Percentiles rank a stretch among this genome's conserved stretches.
Conservation (phyloP, 768 basidiomycete genomes). For the Saitozyma podzolica region DNA sequence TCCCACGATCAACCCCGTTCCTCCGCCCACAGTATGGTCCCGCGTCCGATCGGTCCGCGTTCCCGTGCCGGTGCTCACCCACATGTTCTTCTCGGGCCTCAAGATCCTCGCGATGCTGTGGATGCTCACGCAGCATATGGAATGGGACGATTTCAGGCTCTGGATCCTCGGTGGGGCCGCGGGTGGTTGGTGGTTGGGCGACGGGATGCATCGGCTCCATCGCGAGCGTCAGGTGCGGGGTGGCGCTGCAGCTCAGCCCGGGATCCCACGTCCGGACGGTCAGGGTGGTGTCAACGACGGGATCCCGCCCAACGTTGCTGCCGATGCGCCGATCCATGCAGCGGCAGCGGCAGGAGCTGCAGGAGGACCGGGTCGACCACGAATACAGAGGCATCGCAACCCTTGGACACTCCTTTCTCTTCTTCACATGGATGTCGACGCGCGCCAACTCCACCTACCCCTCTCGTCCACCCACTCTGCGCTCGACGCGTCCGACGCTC, state of each 20-base stretch:
- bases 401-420: slow-evolving; percentile 13
- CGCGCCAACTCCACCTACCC: slow-evolving; percentile 25
- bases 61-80: slow-evolving; percentile 13
- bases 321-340: not conserved
- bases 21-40: no score
- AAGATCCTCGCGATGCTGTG: slow-evolving; percentile 34
- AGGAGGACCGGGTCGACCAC: not conserved
- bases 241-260: not conserved
- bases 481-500: not conserved
- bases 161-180: slow-evolving; percentile 34
- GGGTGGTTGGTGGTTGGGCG: slow-evolving; percentile 32
- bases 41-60: slow-evolving; percentile 14
- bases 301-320: not conserved
- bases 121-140: slow-evolving; percentile 42
- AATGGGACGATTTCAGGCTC: slow-evolving; percentile 31
- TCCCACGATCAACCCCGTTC: not conserved
- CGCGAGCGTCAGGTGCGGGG: slow-evolving; percentile 5
- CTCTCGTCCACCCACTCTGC: slow-evolving; percentile 3
- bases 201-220: slow-evolving; percentile 12
- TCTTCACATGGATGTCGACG: slow-evolving; percentile 34
- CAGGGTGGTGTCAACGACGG: not conserved
- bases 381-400: not conserved
- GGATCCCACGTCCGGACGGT: not conserved
- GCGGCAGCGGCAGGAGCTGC: not conserved
- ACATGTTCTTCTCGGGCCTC: slow-evolving; percentile 27